Evolutionary conservation across 176 grass and related monocot species (phyloP).

Genomic region (Rhynchospora pubera): DNA sequence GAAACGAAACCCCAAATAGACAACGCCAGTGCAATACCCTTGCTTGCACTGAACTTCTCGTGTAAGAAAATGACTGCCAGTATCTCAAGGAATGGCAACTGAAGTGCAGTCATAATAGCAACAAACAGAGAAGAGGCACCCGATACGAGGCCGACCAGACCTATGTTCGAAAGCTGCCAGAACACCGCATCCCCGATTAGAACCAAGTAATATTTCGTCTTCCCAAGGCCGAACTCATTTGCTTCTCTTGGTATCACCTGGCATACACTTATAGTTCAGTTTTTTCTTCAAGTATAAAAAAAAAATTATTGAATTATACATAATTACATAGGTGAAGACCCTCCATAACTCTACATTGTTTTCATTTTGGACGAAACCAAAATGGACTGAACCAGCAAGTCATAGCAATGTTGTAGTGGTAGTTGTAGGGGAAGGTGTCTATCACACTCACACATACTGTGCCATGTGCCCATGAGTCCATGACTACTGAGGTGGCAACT

Average conservation of each 20-base stretch:
- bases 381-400: neutral
- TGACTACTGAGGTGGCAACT: neutral
- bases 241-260: slow-evolving; percentile 48
- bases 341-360: neutral
- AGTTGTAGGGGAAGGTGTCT: neutral
- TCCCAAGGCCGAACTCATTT: slow-evolving; percentile 42
- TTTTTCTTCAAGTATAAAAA: neutral
- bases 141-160: slow-evolving; percentile 49
- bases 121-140: slow-evolving; percentile 53
- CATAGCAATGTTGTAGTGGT: too few species aligned
- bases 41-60: slow-evolving; percentile 62
- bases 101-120: slow-evolving; percentile 53
- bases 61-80: slow-evolving; percentile 56
- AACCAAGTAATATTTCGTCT: slow-evolving; percentile 50
- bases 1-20: slow-evolving; percentile 65
- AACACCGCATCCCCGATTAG: slow-evolving; percentile 43
- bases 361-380: neutral
- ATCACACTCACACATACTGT: neutral
- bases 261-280: neutral
- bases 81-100: slow-evolving; percentile 49
- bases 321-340: neutral
- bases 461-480: too few species aligned
- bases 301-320: neutral
- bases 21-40: slow-evolving; percentile 49
- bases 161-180: slow-evolving; percentile 56